Evolutionary conservation across 2,329 filamentous ascomycete species (phyloP).

Genomic region (Zymoseptoria tritici): DNA sequence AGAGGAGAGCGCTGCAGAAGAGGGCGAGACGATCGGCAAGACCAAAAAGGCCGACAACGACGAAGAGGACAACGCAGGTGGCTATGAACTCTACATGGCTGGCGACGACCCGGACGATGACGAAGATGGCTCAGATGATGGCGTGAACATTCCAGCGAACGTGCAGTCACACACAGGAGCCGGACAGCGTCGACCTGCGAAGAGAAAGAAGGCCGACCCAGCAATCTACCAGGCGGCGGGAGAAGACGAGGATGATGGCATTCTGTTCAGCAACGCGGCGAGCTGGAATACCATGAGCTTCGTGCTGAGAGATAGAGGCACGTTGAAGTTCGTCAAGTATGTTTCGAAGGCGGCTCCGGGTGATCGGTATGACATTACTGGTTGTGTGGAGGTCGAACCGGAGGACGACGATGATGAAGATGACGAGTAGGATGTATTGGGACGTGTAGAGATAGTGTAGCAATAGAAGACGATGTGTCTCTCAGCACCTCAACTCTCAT

Average conservation of each 20-base stretch:
- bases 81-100: conserved; percentile 90
- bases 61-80: conserved; percentile 57
- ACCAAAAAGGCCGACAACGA: conserved; percentile 35
- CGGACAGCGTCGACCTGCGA: conserved; percentile 35
- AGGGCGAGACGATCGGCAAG: conserved; percentile 31
- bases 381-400: conserved; percentile 59
- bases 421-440: conserved; percentile 4
- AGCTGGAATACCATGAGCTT: conserved; percentile 88
- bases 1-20: conserved; percentile 44
- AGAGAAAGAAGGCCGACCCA: conserved; percentile 52
- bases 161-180: conserved; percentile 38
- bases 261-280: conserved; percentile 61
- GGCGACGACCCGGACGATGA: conserved; percentile 65
- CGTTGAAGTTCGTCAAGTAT: conserved; percentile 93
- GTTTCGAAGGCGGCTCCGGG: conserved; percentile 74
- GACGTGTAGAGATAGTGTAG: background rate
- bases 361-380: conserved; percentile 87
- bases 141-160: conserved; percentile 29
- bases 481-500: background rate
- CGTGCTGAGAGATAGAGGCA: conserved; percentile 78
- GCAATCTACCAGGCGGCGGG: conserved; percentile 70
- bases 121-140: conserved; percentile 38
- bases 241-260: conserved; percentile 65
- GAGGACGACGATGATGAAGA: conserved; percentile 45
- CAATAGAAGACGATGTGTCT: background rate